Conservation (phyloP, 2,329 filamentous ascomycete species). For the Colletotrichum incanum region DNA sequence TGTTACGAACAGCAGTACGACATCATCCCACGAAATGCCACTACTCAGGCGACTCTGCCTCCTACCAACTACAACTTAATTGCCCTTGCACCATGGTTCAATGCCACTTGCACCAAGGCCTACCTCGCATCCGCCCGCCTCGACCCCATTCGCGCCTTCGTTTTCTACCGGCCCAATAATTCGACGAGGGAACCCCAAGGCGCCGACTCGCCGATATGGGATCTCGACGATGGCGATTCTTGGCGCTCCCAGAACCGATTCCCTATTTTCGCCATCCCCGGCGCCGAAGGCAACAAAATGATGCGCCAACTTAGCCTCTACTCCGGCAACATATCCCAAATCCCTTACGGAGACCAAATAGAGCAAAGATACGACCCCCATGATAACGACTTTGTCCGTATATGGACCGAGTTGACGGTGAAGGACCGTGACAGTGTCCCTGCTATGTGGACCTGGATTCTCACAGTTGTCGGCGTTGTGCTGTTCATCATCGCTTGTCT, state of each 20-base stretch:
- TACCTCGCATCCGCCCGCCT: conserved; percentile 76
- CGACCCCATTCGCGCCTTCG: conserved; percentile 74
- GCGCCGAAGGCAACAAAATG: conserved; percentile 75
- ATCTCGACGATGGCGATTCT: conserved; percentile 75
- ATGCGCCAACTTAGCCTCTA: conserved; percentile 82
- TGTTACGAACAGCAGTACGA: conserved; percentile 76
- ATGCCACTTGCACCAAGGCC: conserved; percentile 77
- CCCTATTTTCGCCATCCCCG: conserved; percentile 87
- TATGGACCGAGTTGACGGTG: conserved; percentile 71
- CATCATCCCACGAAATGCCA: conserved; percentile 84
- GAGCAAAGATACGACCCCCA: conserved; percentile 69
- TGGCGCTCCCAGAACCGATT: conserved; percentile 83
- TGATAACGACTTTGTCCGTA: conserved; percentile 71
- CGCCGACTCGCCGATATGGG: conserved; percentile 77
- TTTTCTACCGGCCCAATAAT: conserved; percentile 75
- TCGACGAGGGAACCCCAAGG: conserved; percentile 75
- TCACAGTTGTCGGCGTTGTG: conserved; percentile 80
- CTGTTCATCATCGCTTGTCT: conserved; percentile 77
- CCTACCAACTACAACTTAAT: conserved; percentile 80
- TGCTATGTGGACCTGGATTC: conserved; percentile 85
- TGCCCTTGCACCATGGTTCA: conserved; percentile 90
- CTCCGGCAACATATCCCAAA: conserved; percentile 79
- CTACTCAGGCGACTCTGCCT: conserved; percentile 79
- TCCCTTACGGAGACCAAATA: conserved; percentile 73
- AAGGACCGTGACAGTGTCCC: conserved; percentile 69